Evolutionary conservation across 495 filamentous ascomycete genomes (phyloP).

Genomic region (Xanthoparmelia taractica): DNA sequence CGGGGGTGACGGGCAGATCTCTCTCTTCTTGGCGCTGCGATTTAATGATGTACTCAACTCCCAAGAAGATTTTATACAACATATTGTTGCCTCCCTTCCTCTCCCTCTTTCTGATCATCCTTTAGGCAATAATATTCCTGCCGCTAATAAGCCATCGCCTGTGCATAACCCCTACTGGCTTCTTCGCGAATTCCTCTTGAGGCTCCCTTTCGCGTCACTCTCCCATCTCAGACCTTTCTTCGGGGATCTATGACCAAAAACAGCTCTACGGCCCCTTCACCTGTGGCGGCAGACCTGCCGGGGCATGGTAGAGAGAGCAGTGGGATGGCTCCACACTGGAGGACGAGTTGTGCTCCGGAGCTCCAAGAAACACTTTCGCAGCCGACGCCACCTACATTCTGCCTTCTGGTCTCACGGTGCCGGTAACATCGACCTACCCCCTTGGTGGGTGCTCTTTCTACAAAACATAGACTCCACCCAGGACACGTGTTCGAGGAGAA

Average conservation of each 20-base stretch:
- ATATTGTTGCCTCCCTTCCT: background rate
- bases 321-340: constrained; percentile 69
- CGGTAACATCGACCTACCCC: constrained; percentile 47
- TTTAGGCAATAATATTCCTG: background rate
- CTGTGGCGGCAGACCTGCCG: constrained; percentile 10
- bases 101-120: background rate
- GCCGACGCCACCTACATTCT: constrained; percentile 52
- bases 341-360: constrained; percentile 58
- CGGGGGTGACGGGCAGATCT: no score
- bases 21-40: background rate
- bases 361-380: constrained; percentile 46
- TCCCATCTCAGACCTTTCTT: background rate
- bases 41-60: background rate
- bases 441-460: constrained; percentile 38
- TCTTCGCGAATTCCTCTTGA: background rate
- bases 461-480: constrained; percentile 21
- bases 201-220: background rate
- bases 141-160: background rate
- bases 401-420: constrained; percentile 61
- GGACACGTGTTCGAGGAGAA: background rate
- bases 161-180: no score
- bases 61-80: no score
- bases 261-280: constrained; percentile 40
- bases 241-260: constrained; percentile 30
- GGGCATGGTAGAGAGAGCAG: constrained; percentile 80